phyloP scores from a whole-genome alignment of 2,329 filamentous ascomycete genomes.

The Aspergillus quadricinctus region DNA sequence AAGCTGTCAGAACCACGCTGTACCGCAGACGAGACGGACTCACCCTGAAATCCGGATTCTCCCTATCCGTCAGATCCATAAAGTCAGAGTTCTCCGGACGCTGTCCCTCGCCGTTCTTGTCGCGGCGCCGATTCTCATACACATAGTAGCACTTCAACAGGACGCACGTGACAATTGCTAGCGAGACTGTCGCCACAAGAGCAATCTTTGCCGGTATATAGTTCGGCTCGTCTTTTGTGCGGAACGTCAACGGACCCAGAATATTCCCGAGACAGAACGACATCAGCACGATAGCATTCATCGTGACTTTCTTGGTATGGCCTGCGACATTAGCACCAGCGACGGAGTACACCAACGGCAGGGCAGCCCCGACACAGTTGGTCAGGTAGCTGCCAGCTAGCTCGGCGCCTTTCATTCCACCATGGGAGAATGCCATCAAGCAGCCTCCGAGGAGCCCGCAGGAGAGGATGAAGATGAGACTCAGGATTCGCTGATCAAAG shows the following conservation, averaged over 20 bases:
- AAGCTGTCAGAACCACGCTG: not conserved
- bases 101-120: constrained; percentile 14
- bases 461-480: constrained; percentile 36
- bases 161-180: constrained; percentile 24
- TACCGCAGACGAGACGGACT: not conserved
- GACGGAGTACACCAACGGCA: constrained; percentile 39
- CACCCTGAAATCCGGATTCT: constrained; percentile 26
- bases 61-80: constrained; percentile 29
- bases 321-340: constrained; percentile 45
- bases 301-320: constrained; percentile 49
- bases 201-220: constrained; percentile 39
- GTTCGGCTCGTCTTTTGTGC: constrained; percentile 38
- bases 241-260: constrained; percentile 44
- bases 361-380: constrained; percentile 34
- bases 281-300: constrained; percentile 45
- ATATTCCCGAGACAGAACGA: constrained; percentile 43
- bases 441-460: constrained; percentile 42
- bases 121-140: constrained; percentile 29
- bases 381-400: constrained; percentile 42
- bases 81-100: constrained; percentile 25
- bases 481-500: constrained; percentile 37
- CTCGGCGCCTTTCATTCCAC: constrained; percentile 34
- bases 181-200: constrained; percentile 31
- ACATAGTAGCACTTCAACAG: constrained; percentile 22
- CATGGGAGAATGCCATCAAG: constrained; percentile 36